Conservation (phyloP, 768 basidiomycete genomes). For the Auricularia cornea region DNA sequence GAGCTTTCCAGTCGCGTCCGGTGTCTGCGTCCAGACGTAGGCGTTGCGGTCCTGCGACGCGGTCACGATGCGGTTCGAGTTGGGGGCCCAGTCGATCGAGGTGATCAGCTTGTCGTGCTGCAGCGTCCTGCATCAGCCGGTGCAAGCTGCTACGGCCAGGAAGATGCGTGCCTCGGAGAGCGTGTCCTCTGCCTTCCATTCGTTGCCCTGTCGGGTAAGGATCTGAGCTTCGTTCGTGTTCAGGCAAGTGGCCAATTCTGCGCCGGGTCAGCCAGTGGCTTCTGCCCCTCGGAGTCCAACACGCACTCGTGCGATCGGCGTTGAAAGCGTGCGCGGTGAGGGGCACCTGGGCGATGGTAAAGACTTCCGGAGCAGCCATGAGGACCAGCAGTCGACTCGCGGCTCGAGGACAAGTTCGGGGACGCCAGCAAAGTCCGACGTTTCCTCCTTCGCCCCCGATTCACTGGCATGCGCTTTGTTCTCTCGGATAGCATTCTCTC, state of each 20-base stretch:
- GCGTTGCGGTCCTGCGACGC: constrained; percentile 99
- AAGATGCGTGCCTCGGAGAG: constrained; percentile 64
- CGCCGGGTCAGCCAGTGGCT: not conserved
- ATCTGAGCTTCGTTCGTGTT: constrained; percentile 87
- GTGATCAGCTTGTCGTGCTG: constrained; percentile 98
- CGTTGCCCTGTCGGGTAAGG: constrained; percentile 53
- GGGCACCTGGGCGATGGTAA: constrained; percentile 69
- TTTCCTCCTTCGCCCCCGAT: too few relatives aligned
- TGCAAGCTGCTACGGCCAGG: not conserved
- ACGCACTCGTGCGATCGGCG: constrained; percentile 76
- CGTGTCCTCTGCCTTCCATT: constrained; percentile 66
- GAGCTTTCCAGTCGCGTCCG: constrained; percentile 62
- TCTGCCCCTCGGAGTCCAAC: constrained; percentile 4
- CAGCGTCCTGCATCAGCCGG: not conserved
- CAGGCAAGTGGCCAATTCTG: constrained; percentile 87
- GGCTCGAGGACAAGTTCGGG: not conserved
- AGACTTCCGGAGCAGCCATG: constrained; percentile 71
- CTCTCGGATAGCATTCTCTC: too few relatives aligned
- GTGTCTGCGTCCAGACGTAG: constrained; percentile 90
- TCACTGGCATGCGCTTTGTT: too few relatives aligned
- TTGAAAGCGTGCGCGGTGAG: constrained; percentile 90
- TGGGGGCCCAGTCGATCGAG: constrained; percentile 97
- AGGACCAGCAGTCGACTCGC: constrained; percentile 58
- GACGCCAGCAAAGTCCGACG: not conserved
- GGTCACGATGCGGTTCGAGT: constrained; percentile 94